Evolutionary conservation across 73 alveolate species (phyloP).

Genomic region (Paramecium pentaurelia): DNA sequence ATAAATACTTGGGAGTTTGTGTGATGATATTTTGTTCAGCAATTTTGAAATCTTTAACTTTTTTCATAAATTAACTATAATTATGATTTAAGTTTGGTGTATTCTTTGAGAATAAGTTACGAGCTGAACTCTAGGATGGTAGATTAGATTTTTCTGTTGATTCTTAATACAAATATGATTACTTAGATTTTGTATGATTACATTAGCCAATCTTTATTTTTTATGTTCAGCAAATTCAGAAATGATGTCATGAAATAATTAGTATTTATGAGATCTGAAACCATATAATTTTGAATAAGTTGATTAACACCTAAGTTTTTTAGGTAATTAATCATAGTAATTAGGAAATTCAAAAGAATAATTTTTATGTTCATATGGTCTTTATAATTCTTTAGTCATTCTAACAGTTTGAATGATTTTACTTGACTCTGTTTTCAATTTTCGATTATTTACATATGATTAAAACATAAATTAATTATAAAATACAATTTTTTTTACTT

Average conservation of each 20-base stretch:
- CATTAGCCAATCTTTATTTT: neutral
- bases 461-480: neutral
- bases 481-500: neutral
- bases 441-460: neutral
- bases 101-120: neutral
- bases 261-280: neutral
- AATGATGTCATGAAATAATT: neutral
- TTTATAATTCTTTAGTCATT: neutral
- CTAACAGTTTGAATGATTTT: neutral
- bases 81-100: neutral
- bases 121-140: neutral
- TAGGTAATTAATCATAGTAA: neutral
- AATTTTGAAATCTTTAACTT: neutral
- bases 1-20: neutral
- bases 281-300: neutral
- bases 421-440: neutral
- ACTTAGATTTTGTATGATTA: neutral
- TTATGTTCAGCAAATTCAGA: constrained; percentile 1
- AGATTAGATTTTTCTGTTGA: neutral
- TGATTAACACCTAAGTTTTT: neutral
- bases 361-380: neutral
- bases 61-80: neutral
- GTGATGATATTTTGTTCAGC: neutral
- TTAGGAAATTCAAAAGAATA: neutral
- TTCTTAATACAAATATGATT: neutral